Conservation (phyloP, 1,284 basidiomycete species). For the Cryptococcus amylolentus region DNA sequence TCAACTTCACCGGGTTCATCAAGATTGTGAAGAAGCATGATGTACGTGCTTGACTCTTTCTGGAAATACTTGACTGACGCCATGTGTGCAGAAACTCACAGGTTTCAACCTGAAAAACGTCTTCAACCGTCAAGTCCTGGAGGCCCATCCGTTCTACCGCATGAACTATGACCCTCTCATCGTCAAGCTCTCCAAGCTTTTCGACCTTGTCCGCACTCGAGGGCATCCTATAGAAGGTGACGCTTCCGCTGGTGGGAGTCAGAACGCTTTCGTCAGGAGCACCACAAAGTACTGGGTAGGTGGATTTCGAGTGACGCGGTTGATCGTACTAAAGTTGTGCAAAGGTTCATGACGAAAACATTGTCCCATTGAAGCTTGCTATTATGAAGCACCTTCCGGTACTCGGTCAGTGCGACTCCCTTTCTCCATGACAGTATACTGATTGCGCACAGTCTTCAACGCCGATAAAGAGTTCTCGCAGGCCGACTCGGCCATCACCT, state of each 20-base stretch:
- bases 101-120: conserved; percentile 57
- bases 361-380: conserved; percentile 92
- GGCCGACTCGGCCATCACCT: conserved; percentile 72
- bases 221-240: conserved; percentile 94
- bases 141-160: conserved; percentile 87
- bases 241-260: conserved; percentile 85
- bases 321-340: background rate
- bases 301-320: conserved; percentile 2
- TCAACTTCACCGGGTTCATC: conserved; percentile 97
- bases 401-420: conserved; percentile 58
- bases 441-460: conserved; percentile 71
- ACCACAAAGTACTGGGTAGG: conserved; percentile 98
- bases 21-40: conserved; percentile 95
- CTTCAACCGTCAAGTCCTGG: conserved; percentile 84
- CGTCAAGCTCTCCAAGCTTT: conserved; percentile 92
- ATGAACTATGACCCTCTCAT: conserved; percentile 73
- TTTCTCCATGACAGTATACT: background rate
- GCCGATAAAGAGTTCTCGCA: conserved; percentile 88
- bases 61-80: background rate
- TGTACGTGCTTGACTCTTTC: conserved; percentile 51
- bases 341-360: conserved; percentile 86
- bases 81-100: conserved; percentile 54
- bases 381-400: conserved; percentile 92
- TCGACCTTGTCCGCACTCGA: conserved; percentile 91
- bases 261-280: conserved; percentile 94